Base-by-base conservation (phyloP, 148 eudicot genomes). In the Chenopodium formosanum region DNA sequence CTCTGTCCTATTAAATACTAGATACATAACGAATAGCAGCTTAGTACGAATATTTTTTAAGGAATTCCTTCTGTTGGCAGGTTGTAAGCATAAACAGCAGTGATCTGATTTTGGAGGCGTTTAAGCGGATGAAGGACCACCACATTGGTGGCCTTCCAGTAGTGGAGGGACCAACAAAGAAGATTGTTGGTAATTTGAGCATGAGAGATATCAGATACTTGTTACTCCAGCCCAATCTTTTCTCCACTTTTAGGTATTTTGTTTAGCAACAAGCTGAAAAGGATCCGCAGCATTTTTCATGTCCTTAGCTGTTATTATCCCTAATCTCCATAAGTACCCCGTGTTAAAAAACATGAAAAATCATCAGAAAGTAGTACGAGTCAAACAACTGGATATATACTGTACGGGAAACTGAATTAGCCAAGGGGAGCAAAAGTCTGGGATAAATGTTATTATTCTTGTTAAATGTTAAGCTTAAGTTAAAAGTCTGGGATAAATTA, bases 141-240 rank as follows among this genome's bases (percentile, higher is more conserved):
- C 81, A 90, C 75, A 94, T 97, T 8, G 99, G 99, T 27, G 99
- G 99, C 46, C 93, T 97, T 46, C 99, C 99, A 3, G 95, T 97
- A 44, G 87, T 92, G 1, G 99, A 97, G 79, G 98, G 94, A 60
- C 81, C 90, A 65, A 88, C 86, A 31, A 92, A 82, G 88, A 97
- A 90, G 81, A 90, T 92, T 20, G 73, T 92, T 58, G 99, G 99
- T 53, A 97, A 87, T 84, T 70, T 97, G 63, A 92, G 97, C 93
- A 94, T 97, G 82, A 90, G 94, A 78, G 99, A 97, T 80, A 90
- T 94, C 70, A 84, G 91, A 84, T 91, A 90, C 88, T 84, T 97
- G 88, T 75, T 97, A 78, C 91, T 97, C 56, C 85, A 89, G 53
- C 94, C 92, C 58, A 87, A 90, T 12, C 89, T 97, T 70, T 94